Conservation (phyloP, 805 yeast genomes). For the Saccharomycopsis sp. region DNA sequence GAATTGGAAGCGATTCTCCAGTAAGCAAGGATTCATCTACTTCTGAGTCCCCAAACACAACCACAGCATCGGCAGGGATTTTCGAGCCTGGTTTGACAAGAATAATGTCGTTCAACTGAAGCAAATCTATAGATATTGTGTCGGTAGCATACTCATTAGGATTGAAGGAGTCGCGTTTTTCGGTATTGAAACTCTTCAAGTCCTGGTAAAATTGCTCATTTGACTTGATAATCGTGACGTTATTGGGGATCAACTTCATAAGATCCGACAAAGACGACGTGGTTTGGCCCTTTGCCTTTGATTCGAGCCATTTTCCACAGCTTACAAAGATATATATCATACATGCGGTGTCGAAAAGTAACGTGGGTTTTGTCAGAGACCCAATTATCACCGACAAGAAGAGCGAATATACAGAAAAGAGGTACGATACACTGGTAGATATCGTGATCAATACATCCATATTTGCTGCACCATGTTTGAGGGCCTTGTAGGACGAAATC, state of each 20-base stretch:
- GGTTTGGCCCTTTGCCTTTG: constrained; percentile 88
- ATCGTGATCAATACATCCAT: constrained; percentile 89
- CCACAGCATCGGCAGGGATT: constrained; percentile 86
- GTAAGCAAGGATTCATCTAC: constrained; percentile 86
- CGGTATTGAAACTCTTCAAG: background rate
- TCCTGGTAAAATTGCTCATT: constrained; percentile 18
- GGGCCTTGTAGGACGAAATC: constrained; percentile 54
- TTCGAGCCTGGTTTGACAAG: constrained; percentile 79
- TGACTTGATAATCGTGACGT: constrained; percentile 59
- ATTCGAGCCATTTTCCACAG: constrained; percentile 87
- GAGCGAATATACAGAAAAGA: constrained; percentile 65
- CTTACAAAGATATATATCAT: constrained; percentile 83
- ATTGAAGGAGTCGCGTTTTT: background rate
- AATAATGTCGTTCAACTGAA: constrained; percentile 73
- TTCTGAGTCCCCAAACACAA: constrained; percentile 72
- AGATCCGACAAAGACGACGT: constrained; percentile 80
- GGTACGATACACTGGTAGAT: constrained; percentile 73
- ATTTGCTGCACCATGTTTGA: constrained; percentile 64
- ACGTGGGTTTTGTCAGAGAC: constrained; percentile 40
- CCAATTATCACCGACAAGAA: constrained; percentile 39
- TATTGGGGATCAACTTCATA: constrained; percentile 72
- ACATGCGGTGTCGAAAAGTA: constrained; percentile 78
- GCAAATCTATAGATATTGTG: constrained; percentile 61
- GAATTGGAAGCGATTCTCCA: constrained; percentile 81
- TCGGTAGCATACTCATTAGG: constrained; percentile 25